These are phyloP conservation scores for Caloboletus inedulis DNA, from an alignment of 1,284 basidiomycete genomes.

Conservation along the genomic window DNA sequence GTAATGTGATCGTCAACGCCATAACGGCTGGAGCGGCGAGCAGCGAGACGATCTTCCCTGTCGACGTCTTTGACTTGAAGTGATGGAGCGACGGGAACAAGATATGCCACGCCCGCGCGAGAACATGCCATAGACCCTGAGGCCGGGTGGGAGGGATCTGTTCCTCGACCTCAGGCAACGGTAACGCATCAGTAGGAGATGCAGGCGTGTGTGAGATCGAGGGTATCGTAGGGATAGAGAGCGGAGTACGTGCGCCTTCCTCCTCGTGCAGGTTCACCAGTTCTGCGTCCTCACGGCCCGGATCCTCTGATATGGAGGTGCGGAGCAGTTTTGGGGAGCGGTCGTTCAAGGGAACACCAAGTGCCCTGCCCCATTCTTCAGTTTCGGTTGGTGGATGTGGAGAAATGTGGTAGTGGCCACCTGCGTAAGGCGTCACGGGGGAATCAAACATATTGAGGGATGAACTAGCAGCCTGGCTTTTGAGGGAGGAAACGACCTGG, in stretches of 20 bases:
- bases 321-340: slow-evolving; percentile 37
- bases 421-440: slow-evolving; percentile 67
- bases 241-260: slow-evolving; percentile 10
- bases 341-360: slow-evolving; percentile 49
- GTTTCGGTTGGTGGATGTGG: slow-evolving; percentile 31
- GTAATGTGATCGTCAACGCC: slow-evolving; percentile 83
- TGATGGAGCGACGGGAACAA: slow-evolving; percentile 87
- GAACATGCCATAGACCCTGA: slow-evolving; percentile 40
- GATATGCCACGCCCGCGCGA: slow-evolving; percentile 50
- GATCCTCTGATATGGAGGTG: slow-evolving; percentile 29
- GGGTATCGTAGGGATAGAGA: slow-evolving; percentile 41
- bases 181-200: slow-evolving; percentile 43
- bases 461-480: slow-evolving; percentile 56
- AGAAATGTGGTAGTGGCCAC: slow-evolving; percentile 62
- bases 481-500: slow-evolving; percentile 80
- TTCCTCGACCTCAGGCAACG: slow-evolving; percentile 42
- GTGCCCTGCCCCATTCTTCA: slow-evolving; percentile 50
- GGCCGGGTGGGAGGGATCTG: slow-evolving; percentile 40
- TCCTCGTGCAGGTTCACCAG: slow-evolving; percentile 15
- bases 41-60: slow-evolving; percentile 73
- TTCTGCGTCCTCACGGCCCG: slow-evolving; percentile 10
- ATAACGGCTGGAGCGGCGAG: slow-evolving; percentile 87
- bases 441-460: slow-evolving; percentile 64
- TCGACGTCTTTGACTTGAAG: slow-evolving; percentile 67
- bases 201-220: slow-evolving; percentile 56